A percentile compares a stretch with the other conserved stretches of the same genome.
These are phyloP conservation scores for Porodaedalea pini DNA, from an alignment of 1,284 basidiomycete species.

Conservation along the genomic window DNA sequence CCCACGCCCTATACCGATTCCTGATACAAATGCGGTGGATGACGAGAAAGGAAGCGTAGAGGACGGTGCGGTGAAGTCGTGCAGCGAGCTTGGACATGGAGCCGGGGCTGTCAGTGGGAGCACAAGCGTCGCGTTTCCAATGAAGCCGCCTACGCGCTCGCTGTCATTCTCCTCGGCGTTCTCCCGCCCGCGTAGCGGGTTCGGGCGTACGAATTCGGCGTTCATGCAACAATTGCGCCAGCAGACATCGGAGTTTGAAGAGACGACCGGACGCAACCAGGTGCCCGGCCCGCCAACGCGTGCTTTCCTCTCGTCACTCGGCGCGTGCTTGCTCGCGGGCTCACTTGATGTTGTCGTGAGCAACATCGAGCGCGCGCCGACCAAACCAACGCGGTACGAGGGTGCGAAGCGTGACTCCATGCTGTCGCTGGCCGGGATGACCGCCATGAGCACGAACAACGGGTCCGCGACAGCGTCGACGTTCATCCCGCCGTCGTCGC, in stretches of 20 bases:
- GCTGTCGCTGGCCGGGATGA: slow-evolving; percentile 36
- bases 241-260: slow-evolving; percentile 2
- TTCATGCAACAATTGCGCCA: slow-evolving; percentile 19
- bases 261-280: slow-evolving; percentile 34
- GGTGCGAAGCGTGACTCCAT: slow-evolving; percentile 14
- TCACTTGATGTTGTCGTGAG: slow-evolving; percentile 70
- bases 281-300: slow-evolving; percentile 24
- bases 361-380: not conserved
- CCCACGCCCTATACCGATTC: not conserved
- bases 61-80: slow-evolving; percentile 5
- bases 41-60: slow-evolving; percentile 6
- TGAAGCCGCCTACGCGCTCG: slow-evolving; percentile 11
- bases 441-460: slow-evolving; percentile 48
- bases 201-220: slow-evolving; percentile 11
- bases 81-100: slow-evolving; percentile 13
- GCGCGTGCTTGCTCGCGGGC: slow-evolving; percentile 73
- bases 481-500: slow-evolving; percentile 34
- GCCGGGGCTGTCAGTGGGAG: not conserved
- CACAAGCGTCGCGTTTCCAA: not conserved
- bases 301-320: slow-evolving; percentile 65
- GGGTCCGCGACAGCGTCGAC: slow-evolving; percentile 34
- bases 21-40: not conserved
- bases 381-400: not conserved
- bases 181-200: slow-evolving; percentile 7
- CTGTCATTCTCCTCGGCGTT: slow-evolving; percentile 18